These are phyloP conservation scores for Tolypocladium amazonense DNA, from an alignment of 2,329 filamentous ascomycete genomes.

Conservation along the genomic window DNA sequence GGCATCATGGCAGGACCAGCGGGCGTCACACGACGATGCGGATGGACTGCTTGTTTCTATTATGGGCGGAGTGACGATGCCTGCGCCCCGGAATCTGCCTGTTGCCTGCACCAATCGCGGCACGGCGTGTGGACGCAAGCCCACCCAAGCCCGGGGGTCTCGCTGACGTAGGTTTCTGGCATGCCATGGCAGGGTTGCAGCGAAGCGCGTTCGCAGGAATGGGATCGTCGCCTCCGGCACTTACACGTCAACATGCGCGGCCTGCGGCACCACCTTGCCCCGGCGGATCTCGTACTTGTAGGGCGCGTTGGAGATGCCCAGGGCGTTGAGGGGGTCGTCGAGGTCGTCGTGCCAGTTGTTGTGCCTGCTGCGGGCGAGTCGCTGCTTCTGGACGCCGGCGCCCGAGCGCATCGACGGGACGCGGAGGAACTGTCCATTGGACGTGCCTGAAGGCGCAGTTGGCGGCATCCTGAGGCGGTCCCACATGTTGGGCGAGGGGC, in stretches of 20 bases:
- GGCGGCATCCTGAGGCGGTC: constrained; percentile 3
- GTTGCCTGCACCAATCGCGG: neutral
- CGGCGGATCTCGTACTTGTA: constrained; percentile 18
- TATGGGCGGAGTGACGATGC: neutral
- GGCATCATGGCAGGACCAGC: neutral
- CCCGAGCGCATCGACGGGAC: neutral
- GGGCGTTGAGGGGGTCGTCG: constrained; percentile 16
- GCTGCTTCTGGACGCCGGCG: neutral
- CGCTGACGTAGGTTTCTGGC: neutral
- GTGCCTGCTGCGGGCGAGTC: neutral
- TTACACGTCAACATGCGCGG: constrained; percentile 16
- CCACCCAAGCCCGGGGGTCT: neutral
- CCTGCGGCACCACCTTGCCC: constrained; percentile 20
- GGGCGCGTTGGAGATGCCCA: constrained; percentile 13
- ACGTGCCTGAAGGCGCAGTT: neutral
- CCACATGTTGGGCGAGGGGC: constrained; percentile 5
- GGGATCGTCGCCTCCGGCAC: constrained; percentile 3
- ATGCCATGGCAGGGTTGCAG: neutral
- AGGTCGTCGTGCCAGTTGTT: constrained; percentile 6
- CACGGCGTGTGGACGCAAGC: neutral
- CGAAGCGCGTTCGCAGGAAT: neutral
- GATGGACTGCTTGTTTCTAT: neutral
- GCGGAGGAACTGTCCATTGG: neutral
- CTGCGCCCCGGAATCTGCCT: neutral
- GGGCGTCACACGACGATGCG: neutral